Evolutionary conservation across 257 asterid genomes (phyloP), one percentile per base, ranked within the genome.

Genomic region (Lithospermum erythrorhizon): DNA sequence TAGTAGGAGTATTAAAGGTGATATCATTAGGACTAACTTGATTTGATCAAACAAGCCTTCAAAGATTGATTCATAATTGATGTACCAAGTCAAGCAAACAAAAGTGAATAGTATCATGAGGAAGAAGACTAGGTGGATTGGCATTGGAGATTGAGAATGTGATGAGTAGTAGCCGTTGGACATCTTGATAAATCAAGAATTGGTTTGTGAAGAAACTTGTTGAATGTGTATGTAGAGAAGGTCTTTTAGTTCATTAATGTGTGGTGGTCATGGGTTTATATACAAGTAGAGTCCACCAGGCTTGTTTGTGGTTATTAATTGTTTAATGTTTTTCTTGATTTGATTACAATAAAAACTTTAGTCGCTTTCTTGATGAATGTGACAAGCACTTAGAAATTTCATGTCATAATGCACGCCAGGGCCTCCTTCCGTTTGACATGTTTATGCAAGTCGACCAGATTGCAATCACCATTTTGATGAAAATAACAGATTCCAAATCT

Each of bases 81-180:
- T 62, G 90, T 87, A 87, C 97, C 97, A 89, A 6, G 90, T 82
- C 68, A 87, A 66, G 16, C 84, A 75, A 3, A 89, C 82, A 68
- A 87, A 89, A 29, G 67, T 63, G 71, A 74, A 71, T n/a, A 89
- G 76, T 25, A 82, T 74, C 16, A 78, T 19, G 58, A 87, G 79
- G 84, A 89, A 76, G 90, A 79, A 74, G 48, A 83, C 78, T 51
- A 89, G 81, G 69, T 89, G 95, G 18, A 83, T 11, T 6, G 94
- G 77, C 53, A 75, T 58, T 18, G 83, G 78, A 18, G 89, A 49
- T 2, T 70, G 70, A 13, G 73, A 56, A 21, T 58, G 45, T 19
- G 70, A 59, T 13, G 65, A 63, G 61, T 71, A 66, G 73, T 75
- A 65, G 60, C 72, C 63, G 66, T 79, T 75, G 23, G 87, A 73